Evolutionary conservation across 768 basidiomycete species (phyloP).

Genomic region (Lactifluus echinatus): DNA sequence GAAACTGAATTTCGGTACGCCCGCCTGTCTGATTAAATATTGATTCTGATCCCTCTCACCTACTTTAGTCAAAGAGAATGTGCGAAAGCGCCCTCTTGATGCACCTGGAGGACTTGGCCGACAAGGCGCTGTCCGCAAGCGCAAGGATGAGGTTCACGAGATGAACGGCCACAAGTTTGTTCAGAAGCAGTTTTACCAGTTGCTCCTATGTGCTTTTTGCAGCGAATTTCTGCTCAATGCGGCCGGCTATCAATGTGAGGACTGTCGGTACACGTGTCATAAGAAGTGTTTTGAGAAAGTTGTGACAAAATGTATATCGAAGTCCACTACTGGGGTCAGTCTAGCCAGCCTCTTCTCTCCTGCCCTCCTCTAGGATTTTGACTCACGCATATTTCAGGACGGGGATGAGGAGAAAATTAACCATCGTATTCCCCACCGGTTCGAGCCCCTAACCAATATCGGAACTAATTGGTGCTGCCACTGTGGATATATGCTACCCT

Average conservation of each 20-base stretch:
- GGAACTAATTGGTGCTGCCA: slow-evolving; percentile 99
- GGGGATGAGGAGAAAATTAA: slow-evolving; percentile 98
- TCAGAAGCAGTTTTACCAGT: slow-evolving; percentile 94
- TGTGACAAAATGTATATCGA: slow-evolving; percentile 98
- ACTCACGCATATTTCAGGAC: slow-evolving; percentile 43
- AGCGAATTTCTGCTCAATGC: slow-evolving; percentile 96
- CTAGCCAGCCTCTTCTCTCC: no score
- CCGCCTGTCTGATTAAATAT: slow-evolving; percentile 2
- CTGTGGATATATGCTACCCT: slow-evolving; percentile 95
- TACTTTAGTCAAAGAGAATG: slow-evolving; percentile 87
- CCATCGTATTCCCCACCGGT: slow-evolving; percentile 97
- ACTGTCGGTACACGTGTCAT: slow-evolving; percentile 98
- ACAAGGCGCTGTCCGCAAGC: slow-evolving; percentile 95
- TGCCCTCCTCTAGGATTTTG: neutral
- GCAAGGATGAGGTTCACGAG: slow-evolving; percentile 96
- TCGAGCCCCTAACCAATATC: slow-evolving; percentile 93
- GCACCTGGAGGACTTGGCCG: slow-evolving; percentile 88
- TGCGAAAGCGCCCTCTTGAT: slow-evolving; percentile 92
- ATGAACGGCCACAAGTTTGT: slow-evolving; percentile 99
- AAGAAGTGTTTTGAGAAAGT: slow-evolving; percentile 99
- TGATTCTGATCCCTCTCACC: slow-evolving; percentile 5
- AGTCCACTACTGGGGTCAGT: slow-evolving; percentile 87
- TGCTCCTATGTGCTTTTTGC: slow-evolving; percentile 98
- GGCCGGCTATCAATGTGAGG: slow-evolving; percentile 97
- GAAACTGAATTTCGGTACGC: slow-evolving; percentile 86